Evolutionary conservation across 2,329 filamentous ascomycete genomes (phyloP).

Genomic region (Pseudodiploospora longispora): DNA sequence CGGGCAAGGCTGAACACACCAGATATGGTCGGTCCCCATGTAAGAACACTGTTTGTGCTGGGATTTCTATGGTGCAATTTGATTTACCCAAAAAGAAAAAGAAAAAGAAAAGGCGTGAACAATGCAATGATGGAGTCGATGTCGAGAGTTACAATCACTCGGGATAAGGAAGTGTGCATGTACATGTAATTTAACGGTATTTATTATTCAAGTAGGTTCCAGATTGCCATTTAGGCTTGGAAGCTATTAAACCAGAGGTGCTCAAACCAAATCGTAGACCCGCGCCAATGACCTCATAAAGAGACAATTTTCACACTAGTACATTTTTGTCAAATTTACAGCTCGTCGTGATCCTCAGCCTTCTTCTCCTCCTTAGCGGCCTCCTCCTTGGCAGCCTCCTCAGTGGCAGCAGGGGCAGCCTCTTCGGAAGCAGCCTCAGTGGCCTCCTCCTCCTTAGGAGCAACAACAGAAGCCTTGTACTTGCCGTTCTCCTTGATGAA

Average conservation of each 20-base stretch:
- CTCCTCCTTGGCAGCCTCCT: slow-evolving; percentile 35
- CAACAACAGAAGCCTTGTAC: slow-evolving; percentile 64
- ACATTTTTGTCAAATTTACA: slow-evolving; percentile 46
- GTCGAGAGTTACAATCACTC: too few relatives aligned
- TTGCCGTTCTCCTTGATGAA: slow-evolving; percentile 96
- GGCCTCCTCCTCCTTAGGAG: slow-evolving; percentile 39
- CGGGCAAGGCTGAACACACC: too few relatives aligned
- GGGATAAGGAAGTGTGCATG: too few relatives aligned
- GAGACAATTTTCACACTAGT: slow-evolving; percentile 20
- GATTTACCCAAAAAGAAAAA: too few relatives aligned
- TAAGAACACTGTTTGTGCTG: too few relatives aligned
- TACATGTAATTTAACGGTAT: too few relatives aligned
- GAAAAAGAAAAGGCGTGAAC: too few relatives aligned
- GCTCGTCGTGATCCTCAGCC: slow-evolving; percentile 60
- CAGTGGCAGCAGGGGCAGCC: slow-evolving; percentile 44
- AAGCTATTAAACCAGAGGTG: slow-evolving; percentile 18
- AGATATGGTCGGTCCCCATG: too few relatives aligned
- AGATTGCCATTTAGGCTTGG: slow-evolving; percentile 12
- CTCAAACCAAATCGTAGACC: slow-evolving; percentile 17
- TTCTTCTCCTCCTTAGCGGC: slow-evolving; percentile 37
- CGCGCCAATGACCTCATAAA: slow-evolving; percentile 26
- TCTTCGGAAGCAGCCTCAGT: slow-evolving; percentile 37
- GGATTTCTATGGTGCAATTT: too few relatives aligned
- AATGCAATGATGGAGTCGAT: too few relatives aligned
- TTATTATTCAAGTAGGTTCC: slow-evolving; percentile 11